A percentile compares a stretch with the other conserved stretches of the same genome.
These are phyloP conservation scores for Saraca asoca DNA, from an alignment of 331 rosid species.

Conservation along the genomic window DNA sequence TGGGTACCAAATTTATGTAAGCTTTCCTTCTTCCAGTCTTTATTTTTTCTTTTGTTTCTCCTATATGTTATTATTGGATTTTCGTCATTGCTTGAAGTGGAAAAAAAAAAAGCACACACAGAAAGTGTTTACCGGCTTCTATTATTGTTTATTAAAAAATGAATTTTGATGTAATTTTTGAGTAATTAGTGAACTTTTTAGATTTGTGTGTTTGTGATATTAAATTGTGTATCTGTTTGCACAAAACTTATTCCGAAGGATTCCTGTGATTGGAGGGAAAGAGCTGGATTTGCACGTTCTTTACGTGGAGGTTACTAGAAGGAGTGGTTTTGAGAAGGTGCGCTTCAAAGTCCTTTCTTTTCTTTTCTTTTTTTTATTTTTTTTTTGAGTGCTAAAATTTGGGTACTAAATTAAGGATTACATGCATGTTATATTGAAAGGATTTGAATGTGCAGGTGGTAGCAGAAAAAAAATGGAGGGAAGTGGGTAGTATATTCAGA, in stretches of 20 bases:
- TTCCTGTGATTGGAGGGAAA: slow-evolving; percentile 98
- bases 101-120: too few relatives aligned
- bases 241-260: slow-evolving; percentile 45
- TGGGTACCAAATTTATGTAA: slow-evolving; percentile 89
- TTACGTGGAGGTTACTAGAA: slow-evolving; percentile 82
- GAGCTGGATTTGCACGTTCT: slow-evolving; percentile 88
- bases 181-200: neutral
- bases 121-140: slow-evolving; percentile 15
- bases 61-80: neutral
- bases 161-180: neutral
- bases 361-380: too few relatives aligned
- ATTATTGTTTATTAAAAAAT: neutral
- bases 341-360: neutral
- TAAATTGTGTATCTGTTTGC: neutral
- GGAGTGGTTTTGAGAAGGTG: slow-evolving; percentile 92
- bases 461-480: slow-evolving; percentile 98
- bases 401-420: too few relatives aligned
- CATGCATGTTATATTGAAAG: too few relatives aligned
- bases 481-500: slow-evolving; percentile 74
- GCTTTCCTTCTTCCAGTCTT: slow-evolving; percentile 9
- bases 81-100: neutral
- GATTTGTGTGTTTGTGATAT: neutral
- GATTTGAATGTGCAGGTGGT: slow-evolving; percentile 56
- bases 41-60: neutral
- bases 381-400: too few relatives aligned